These are phyloP conservation scores for Pythium coloratum DNA, from an alignment of 352 stramenopile species.

Conservation along the genomic window DNA sequence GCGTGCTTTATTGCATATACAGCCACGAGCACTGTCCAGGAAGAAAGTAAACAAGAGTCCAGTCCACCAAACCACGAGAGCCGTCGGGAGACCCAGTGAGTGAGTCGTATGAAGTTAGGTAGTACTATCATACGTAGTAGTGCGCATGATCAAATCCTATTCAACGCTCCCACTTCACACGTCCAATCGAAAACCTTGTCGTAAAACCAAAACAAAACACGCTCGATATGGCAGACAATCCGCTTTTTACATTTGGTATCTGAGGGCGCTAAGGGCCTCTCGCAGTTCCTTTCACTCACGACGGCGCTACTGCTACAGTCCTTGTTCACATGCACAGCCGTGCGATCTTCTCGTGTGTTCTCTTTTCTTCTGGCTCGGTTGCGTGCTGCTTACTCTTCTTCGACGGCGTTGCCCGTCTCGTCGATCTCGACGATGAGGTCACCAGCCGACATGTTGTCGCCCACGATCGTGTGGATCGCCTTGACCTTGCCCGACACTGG, in stretches of 20 bases:
- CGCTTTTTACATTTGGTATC: background rate
- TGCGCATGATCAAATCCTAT: background rate
- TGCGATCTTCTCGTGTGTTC: no score
- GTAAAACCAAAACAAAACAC: background rate
- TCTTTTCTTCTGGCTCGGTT: no score
- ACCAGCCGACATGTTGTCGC: slow-evolving; percentile 93
- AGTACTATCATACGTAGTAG: background rate
- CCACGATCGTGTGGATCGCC: slow-evolving; percentile 88
- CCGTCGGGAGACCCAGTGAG: background rate
- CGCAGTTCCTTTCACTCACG: background rate
- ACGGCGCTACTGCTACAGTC: background rate
- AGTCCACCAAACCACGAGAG: background rate
- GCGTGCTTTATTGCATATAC: slow-evolving; percentile 1
- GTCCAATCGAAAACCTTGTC: no score
- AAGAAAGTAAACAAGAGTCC: slow-evolving; percentile 1
- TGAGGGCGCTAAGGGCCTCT: background rate
- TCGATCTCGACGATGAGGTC: slow-evolving; percentile 97
- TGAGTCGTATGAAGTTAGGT: background rate
- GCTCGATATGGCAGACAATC: background rate
- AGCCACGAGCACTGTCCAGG: background rate
- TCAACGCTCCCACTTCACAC: background rate
- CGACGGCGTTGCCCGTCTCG: slow-evolving; percentile 63
- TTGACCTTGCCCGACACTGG: slow-evolving; percentile 91
- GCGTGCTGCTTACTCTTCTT: slow-evolving; percentile 27
- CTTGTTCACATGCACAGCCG: background rate